These are phyloP conservation scores for Leonotis leonurus DNA, from an alignment of 257 asterid genomes.

Conservation along the genomic window DNA sequence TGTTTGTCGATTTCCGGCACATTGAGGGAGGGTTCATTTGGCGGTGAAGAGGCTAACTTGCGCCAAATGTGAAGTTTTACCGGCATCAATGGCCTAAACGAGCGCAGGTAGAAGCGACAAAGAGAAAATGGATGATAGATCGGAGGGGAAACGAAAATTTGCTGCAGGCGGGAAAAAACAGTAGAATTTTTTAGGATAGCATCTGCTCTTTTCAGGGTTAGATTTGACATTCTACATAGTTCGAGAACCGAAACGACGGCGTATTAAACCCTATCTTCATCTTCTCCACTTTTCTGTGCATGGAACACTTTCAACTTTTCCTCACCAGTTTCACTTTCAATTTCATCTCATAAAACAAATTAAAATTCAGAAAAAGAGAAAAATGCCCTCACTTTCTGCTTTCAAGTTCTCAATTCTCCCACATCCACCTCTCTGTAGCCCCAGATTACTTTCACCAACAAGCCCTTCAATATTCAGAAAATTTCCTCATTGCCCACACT, in stretches of 20 bases:
- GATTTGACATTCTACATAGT: background rate
- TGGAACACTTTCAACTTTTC: background rate
- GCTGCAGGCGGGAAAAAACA: slow-evolving; percentile 44
- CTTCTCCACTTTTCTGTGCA: slow-evolving; percentile 23
- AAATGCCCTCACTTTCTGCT: slow-evolving; percentile 35
- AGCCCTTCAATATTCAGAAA: slow-evolving; percentile 27
- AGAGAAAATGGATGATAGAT: background rate
- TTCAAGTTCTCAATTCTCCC: slow-evolving; percentile 21
- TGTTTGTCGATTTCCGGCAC: slow-evolving; percentile 31
- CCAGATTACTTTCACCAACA: slow-evolving; percentile 18
- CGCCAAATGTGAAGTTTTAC: slow-evolving; percentile 6
- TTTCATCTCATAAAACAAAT: background rate
- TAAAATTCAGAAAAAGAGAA: background rate
- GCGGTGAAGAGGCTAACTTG: slow-evolving; percentile 21
- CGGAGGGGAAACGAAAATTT: slow-evolving; percentile 13
- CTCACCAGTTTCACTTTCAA: background rate
- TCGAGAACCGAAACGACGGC: slow-evolving; percentile 17
- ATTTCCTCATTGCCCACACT: slow-evolving; percentile 21
- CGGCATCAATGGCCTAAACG: background rate
- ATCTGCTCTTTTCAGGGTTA: slow-evolving; percentile 3
- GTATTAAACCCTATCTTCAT: slow-evolving; percentile 38
- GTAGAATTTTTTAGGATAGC: background rate
- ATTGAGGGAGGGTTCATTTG: slow-evolving; percentile 16
- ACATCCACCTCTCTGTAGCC: slow-evolving; percentile 10
- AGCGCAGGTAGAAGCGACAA: background rate